These are phyloP conservation scores for Hortaea werneckii DNA, from an alignment of 2,329 filamentous ascomycete species.

Conservation along the genomic window DNA sequence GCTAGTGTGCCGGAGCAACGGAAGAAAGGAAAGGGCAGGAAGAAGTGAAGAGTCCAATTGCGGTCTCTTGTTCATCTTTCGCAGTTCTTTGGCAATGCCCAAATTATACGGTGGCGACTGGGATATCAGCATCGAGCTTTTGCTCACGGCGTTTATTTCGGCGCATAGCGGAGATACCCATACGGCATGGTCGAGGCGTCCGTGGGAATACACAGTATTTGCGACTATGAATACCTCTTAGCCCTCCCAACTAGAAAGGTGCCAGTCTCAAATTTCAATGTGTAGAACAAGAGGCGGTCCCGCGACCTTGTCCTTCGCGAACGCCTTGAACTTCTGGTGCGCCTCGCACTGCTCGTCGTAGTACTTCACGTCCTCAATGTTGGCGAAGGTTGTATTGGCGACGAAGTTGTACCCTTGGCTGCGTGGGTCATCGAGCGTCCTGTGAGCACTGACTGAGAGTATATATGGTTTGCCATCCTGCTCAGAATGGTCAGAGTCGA, in stretches of 20 bases:
- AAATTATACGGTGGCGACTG: too few species aligned
- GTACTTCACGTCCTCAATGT: constrained; percentile 57
- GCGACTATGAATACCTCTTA: not conserved
- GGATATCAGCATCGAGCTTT: too few species aligned
- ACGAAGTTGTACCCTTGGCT: constrained; percentile 57
- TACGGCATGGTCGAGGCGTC: too few species aligned
- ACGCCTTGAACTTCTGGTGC: constrained; percentile 41
- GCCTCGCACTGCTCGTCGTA: constrained; percentile 54
- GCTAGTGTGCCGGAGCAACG: constrained; percentile 45
- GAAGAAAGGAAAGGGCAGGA: constrained; percentile 39
- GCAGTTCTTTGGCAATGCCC: too few species aligned
- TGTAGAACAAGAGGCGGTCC: constrained; percentile 9
- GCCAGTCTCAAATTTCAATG: constrained; percentile 4
- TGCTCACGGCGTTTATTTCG: too few species aligned
- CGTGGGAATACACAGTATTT: too few species aligned
- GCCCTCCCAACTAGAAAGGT: not conserved
- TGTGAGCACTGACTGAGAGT: constrained; percentile 45
- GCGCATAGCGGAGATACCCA: too few species aligned
- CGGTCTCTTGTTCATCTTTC: not conserved
- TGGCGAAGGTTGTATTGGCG: constrained; percentile 54
- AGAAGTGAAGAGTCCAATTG: constrained; percentile 10
- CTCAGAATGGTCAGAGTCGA: not conserved
- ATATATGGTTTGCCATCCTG: constrained; percentile 66
- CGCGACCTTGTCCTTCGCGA: constrained; percentile 10
- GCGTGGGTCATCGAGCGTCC: constrained; percentile 47